Evolutionary conservation across 139 green algal genomes (phyloP).

Genomic region (Astrephomene gubernaculifera): DNA sequence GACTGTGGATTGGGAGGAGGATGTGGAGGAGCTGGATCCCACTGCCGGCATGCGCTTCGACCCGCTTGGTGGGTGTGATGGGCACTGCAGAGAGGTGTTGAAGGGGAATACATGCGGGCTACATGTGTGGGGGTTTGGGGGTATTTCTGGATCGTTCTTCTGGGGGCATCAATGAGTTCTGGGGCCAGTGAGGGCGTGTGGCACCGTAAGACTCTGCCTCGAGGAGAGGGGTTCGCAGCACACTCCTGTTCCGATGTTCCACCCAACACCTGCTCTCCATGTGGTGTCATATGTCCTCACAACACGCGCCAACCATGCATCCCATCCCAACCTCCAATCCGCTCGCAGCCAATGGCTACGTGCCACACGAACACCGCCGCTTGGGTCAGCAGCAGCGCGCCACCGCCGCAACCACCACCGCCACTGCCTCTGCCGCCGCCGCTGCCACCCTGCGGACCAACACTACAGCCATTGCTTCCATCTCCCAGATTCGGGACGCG

Average conservation of each 20-base stretch:
- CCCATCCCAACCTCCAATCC: background rate
- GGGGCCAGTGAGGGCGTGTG: too few species aligned
- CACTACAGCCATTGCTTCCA: too few species aligned
- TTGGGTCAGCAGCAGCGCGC: too few species aligned
- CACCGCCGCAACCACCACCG: background rate
- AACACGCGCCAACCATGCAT: background rate
- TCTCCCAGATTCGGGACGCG: background rate
- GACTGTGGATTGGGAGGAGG: background rate
- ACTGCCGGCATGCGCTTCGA: constrained; percentile 31
- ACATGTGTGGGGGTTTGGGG: too few species aligned
- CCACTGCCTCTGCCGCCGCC: background rate
- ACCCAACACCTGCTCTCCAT: background rate
- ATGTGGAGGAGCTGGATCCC: constrained; percentile 11
- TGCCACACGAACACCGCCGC: background rate
- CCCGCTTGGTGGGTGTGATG: background rate
- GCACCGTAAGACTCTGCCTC: too few species aligned
- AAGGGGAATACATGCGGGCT: too few species aligned
- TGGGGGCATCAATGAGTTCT: too few species aligned
- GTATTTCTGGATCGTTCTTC: too few species aligned
- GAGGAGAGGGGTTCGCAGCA: too few species aligned
- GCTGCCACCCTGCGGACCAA: too few species aligned
- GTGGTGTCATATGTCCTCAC: background rate
- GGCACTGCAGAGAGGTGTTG: too few species aligned
- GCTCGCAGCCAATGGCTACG: constrained; percentile 13
- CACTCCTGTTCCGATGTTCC: too few species aligned